Evolutionary conservation across 306 rosid genomes (phyloP), one percentile per base, ranked within the genome.

Genomic region (Crotalaria pallida): DNA sequence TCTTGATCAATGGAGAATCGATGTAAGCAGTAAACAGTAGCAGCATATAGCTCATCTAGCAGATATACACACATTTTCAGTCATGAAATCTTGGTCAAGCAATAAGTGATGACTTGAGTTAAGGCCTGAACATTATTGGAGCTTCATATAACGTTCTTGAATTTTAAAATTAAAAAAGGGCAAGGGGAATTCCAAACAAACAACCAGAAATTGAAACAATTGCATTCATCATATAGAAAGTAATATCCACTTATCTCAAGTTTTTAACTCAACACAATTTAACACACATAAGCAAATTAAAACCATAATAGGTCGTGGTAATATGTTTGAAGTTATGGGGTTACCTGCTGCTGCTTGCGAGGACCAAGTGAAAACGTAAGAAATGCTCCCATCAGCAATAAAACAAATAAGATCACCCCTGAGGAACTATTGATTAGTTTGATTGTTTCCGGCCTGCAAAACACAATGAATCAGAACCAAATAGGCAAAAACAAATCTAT

Each of bases 341-440:
- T 65, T 72, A 94, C 98, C 94, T 92, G 93, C 77, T 94, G 79
- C 79, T 82, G 88, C 38, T 90, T 97, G 23, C 72, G 73, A 67
- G 90, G 77, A 67, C 88, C 86, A 78, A 78, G 73, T 57, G 88
- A 69, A 69, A 85, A 77, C 19, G 92, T 65, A 66, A 88, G 74
- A 59, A 88, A 82, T 47, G 88, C 77, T 50, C 83, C 92, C 29
- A 94, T 60, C 67, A 87, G 81, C 76, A 94, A 15, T 29, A 87
- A 69, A 34, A 89, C 92, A 44, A 84, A 3, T 44, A 87, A 31
- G 53, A n/a, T n/a, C n/a, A n/a, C n/a, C n/a, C n/a, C n/a, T n/a
- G n/a, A n/a, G n/a, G n/a, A n/a, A n/a, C n/a, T n/a, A n/a, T n/a
- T n/a, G n/a, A n/a, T n/a, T n/a, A n/a, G n/a, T n/a, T n/a, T n/a